Evolutionary conservation across 768 basidiomycete species (phyloP).

Genomic region (Leucocoprinus sp.): DNA sequence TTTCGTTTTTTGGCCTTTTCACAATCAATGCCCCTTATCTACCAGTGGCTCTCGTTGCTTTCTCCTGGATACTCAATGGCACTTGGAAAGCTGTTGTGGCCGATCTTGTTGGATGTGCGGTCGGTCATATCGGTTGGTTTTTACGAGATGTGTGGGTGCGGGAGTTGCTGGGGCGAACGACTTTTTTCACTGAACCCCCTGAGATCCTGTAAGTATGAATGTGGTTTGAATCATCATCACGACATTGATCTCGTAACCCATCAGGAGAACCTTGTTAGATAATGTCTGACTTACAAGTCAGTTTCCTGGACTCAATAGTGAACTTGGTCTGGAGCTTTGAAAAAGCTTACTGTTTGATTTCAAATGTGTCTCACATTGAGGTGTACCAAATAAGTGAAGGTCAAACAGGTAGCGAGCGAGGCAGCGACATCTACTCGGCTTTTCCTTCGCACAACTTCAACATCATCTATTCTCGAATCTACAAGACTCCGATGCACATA

Average conservation of each 20-base stretch:
- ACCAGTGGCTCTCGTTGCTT: conserved; percentile 81
- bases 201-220: conserved; percentile 71
- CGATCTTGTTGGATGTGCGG: conserved; percentile 77
- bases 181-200: conserved; percentile 67
- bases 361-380: too few species aligned
- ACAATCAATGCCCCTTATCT: conserved; percentile 96
- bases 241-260: background rate
- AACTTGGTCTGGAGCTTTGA: too few species aligned
- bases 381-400: too few species aligned
- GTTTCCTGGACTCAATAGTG: background rate
- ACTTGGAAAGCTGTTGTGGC: conserved; percentile 79
- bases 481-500: too few species aligned
- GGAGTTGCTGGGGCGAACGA: conserved; percentile 74
- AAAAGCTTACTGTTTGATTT: too few species aligned
- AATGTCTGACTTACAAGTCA: too few species aligned
- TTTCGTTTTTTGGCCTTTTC: conserved; percentile 90
- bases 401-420: too few species aligned
- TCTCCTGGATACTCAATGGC: conserved; percentile 78
- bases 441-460: too few species aligned
- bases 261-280: too few species aligned
- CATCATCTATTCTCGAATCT: too few species aligned
- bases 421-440: too few species aligned
- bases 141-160: conserved; percentile 81
- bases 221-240: background rate
- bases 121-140: conserved; percentile 84